Evolutionary conservation across 257 asterid genomes (phyloP), one percentile per base, ranked within the genome.

Genomic region (Paulownia fortunei): DNA sequence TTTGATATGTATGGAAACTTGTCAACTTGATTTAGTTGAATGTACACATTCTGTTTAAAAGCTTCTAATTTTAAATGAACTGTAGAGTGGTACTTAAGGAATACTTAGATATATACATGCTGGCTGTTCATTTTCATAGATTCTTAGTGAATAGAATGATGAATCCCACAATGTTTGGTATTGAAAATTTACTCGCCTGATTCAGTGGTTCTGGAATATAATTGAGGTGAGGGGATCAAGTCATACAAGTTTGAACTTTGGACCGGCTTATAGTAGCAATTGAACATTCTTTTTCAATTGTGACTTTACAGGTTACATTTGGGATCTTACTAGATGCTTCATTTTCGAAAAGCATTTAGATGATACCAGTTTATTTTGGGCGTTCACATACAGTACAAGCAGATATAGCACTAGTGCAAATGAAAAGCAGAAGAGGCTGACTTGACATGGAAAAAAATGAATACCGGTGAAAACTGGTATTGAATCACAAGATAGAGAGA

Each of bases 1-100:
- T 74, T 59, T 58, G 32, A 37, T 44, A 67, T 66, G 39, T 75
- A 44, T 73, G 39, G 51, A 52, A 42, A 72, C 59, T 44, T 55
- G 52, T 75, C 27, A 18, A 62, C 41, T 24, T 60, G 46, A 49
- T 32, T 42, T 32, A 42, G 73, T 61, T 60, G 67, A 70, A 66
- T 59, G 59, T 56, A 34, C 21, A 34, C 10, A 21, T 55, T 13
- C 27, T 78, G 47, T 42, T 73, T 41, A 32, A 65, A 63, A 12
- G 26, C 27, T 74, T 18, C 71, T 13, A 24, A 8, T 60, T 49
- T 34, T 18, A 21, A 19, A 36, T 49, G 60, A 59, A 46, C 2
- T 47, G 34, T 75, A 62, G 37, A 18, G 23, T 8, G 2, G n/a
- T 37, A 60, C n/a, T 72, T 72, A 54, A 13, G 27, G 7, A 27